Conservation (phyloP, 1,284 basidiomycete species). For the Microstroma glucosiphilum region DNA sequence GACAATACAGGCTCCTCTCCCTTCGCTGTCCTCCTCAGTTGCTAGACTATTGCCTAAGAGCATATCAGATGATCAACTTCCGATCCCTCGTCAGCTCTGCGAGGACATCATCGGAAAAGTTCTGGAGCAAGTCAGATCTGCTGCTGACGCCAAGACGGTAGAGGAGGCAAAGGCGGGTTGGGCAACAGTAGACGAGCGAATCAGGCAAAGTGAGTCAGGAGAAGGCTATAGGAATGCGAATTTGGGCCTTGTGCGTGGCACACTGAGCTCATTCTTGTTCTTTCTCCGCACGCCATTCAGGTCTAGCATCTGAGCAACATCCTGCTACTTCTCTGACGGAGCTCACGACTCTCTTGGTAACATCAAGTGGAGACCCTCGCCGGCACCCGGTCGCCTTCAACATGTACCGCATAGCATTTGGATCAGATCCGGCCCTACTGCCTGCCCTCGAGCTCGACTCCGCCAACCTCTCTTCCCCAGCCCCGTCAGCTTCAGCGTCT, state of each 20-base stretch:
- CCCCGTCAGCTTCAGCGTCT: neutral
- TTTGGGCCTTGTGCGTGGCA: neutral
- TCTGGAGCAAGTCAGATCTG: neutral
- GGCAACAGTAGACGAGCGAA: neutral
- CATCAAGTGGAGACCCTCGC: constrained; percentile 10
- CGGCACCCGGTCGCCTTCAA: constrained; percentile 16
- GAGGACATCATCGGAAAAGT: neutral
- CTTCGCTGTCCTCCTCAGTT: neutral
- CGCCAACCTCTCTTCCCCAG: neutral
- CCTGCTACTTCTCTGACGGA: constrained; percentile 9
- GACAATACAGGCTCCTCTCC: neutral
- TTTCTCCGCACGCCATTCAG: neutral
- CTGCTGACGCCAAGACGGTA: constrained; percentile 2
- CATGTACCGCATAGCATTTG: constrained; percentile 16
- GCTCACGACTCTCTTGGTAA: constrained; percentile 7
- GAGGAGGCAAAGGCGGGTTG: neutral
- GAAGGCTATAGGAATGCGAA: neutral
- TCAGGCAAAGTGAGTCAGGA: neutral
- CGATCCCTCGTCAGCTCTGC: neutral
- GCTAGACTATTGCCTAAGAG: neutral
- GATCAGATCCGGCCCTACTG: constrained; percentile 9
- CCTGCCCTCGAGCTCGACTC: constrained; percentile 9
- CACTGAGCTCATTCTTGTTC: neutral
- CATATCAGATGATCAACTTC: neutral
- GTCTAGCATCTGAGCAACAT: neutral